A percentile compares a stretch with the other conserved stretches of the same genome.
These are phyloP conservation scores for Wickerhamiella azymoides DNA, from an alignment of 805 yeast species.

Conservation along the genomic window DNA sequence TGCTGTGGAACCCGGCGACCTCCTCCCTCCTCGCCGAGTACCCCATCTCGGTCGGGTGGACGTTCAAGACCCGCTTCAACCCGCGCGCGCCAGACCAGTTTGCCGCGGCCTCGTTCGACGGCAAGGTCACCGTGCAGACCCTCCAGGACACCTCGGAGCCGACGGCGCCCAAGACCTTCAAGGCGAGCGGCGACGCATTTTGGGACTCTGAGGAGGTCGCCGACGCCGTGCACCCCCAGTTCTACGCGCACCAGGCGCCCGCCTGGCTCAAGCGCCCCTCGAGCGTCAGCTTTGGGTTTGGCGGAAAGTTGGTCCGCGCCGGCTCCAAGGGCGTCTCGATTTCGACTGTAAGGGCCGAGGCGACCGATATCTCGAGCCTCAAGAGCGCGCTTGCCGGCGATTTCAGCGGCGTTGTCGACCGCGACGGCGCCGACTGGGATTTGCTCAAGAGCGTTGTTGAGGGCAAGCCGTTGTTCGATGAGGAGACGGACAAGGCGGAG, in stretches of 20 bases:
- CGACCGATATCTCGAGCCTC: slow-evolving; percentile 6
- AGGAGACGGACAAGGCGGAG: slow-evolving; percentile 10
- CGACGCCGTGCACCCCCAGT: slow-evolving; percentile 41
- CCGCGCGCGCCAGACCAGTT: slow-evolving; percentile 79
- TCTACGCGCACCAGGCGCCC: slow-evolving; percentile 70
- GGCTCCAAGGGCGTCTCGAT: slow-evolving; percentile 30
- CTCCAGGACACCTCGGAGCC: slow-evolving; percentile 62
- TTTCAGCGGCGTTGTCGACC: slow-evolving; percentile 33
- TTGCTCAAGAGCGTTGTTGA: slow-evolving; percentile 20
- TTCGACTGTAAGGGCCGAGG: slow-evolving; percentile 21
- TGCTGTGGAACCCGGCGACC: slow-evolving; percentile 77
- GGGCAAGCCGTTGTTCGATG: slow-evolving; percentile 16
- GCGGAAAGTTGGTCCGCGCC: slow-evolving; percentile 64
- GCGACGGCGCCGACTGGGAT: slow-evolving; percentile 25
- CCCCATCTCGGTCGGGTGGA: slow-evolving; percentile 90
- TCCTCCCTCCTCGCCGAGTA: slow-evolving; percentile 69
- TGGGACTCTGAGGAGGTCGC: slow-evolving; percentile 46
- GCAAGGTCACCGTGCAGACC: slow-evolving; percentile 66
- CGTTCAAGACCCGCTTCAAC: slow-evolving; percentile 77
- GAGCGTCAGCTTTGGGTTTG: slow-evolving; percentile 79
- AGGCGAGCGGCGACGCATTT: slow-evolving; percentile 53
- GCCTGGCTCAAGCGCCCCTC: slow-evolving; percentile 68
- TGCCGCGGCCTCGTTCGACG: slow-evolving; percentile 54
- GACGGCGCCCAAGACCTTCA: slow-evolving; percentile 20
- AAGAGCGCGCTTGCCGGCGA: slow-evolving; percentile 20